Conservation (phyloP, 768 basidiomycete genomes). For the Termitomyces sp. region DNA sequence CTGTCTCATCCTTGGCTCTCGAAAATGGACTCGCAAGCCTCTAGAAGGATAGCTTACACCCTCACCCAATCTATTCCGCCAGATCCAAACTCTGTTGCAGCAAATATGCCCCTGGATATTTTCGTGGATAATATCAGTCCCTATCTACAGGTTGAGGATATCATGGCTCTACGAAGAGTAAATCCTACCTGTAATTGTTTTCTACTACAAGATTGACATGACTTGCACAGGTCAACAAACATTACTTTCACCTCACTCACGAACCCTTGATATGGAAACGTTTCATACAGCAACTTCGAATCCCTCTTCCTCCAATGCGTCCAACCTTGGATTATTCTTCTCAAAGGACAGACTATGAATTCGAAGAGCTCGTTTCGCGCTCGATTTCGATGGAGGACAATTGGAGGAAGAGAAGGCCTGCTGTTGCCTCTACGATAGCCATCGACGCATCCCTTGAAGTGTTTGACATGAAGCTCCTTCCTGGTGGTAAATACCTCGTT, state of each 20-base stretch:
- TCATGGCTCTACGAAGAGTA: constrained; percentile 46
- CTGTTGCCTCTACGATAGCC: constrained; percentile 26
- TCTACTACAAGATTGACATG: background rate
- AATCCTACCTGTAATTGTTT: constrained; percentile 5
- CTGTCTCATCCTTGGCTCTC: background rate
- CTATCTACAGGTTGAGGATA: constrained; percentile 44
- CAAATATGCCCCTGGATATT: constrained; percentile 16
- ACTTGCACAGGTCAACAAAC: constrained; percentile 48
- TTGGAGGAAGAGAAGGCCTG: constrained; percentile 47
- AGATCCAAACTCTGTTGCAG: background rate
- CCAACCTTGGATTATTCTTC: constrained; percentile 48
- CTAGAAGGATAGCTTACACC: background rate
- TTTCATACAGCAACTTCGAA: constrained; percentile 49
- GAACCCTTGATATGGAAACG: constrained; percentile 71
- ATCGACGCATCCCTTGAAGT: constrained; percentile 36
- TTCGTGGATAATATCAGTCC: constrained; percentile 43
- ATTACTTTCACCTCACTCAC: constrained; percentile 62
- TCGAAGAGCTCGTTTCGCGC: constrained; percentile 59
- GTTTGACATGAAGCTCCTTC: constrained; percentile 55
- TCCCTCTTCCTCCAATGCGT: constrained; percentile 59
- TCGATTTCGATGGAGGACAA: constrained; percentile 61
- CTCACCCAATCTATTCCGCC: background rate
- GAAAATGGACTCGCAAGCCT: background rate
- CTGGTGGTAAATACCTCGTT: constrained; percentile 68
- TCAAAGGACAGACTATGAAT: constrained; percentile 39